Evolutionary conservation across 78 protist species (phyloP).

Genomic region (Diacronema lutheri): DNA sequence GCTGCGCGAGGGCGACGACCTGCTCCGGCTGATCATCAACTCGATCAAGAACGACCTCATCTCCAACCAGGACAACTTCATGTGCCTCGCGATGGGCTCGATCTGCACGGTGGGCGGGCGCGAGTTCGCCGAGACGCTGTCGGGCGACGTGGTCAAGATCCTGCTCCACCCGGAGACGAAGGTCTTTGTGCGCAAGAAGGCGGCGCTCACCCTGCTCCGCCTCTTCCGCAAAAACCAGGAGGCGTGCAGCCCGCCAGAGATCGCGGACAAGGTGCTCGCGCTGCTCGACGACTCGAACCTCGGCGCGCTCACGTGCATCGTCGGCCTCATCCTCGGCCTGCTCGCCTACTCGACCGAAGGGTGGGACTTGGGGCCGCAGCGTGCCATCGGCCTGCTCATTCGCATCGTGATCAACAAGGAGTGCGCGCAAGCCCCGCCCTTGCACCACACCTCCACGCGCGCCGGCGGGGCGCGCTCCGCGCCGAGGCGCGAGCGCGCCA

Average conservation of each 20-base stretch:
- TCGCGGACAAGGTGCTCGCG: slow-evolving; percentile 33
- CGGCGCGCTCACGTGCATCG: slow-evolving; percentile 74
- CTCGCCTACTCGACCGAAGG: not conserved
- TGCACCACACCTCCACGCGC: too few relatives aligned
- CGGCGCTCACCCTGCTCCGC: slow-evolving; percentile 89
- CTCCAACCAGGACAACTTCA: not conserved
- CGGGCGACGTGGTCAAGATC: slow-evolving; percentile 73
- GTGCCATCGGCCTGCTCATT: slow-evolving; percentile 49
- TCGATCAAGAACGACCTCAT: slow-evolving; percentile 81
- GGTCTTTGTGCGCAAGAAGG: slow-evolving; percentile 70
- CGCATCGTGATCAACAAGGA: slow-evolving; percentile 44
- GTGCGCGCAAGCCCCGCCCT: too few relatives aligned
- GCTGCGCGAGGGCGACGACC: slow-evolving; percentile 84
- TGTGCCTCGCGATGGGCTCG: slow-evolving; percentile 27
- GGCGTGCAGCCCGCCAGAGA: not conserved
- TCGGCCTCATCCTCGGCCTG: slow-evolving; percentile 69
- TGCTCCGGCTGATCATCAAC: slow-evolving; percentile 89
- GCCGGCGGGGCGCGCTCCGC: too few relatives aligned
- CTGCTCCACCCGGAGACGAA: slow-evolving; percentile 29
- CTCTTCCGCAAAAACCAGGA: slow-evolving; percentile 83
- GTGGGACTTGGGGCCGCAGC: slow-evolving; percentile 33
- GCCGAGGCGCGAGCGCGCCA: too few relatives aligned
- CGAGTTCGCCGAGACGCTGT: slow-evolving; percentile 89
- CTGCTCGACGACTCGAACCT: slow-evolving; percentile 70
- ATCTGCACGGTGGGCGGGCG: slow-evolving; percentile 91